These are phyloP conservation scores for Podospora australis DNA, from an alignment of 495 filamentous ascomycete genomes.

Conservation along the genomic window DNA sequence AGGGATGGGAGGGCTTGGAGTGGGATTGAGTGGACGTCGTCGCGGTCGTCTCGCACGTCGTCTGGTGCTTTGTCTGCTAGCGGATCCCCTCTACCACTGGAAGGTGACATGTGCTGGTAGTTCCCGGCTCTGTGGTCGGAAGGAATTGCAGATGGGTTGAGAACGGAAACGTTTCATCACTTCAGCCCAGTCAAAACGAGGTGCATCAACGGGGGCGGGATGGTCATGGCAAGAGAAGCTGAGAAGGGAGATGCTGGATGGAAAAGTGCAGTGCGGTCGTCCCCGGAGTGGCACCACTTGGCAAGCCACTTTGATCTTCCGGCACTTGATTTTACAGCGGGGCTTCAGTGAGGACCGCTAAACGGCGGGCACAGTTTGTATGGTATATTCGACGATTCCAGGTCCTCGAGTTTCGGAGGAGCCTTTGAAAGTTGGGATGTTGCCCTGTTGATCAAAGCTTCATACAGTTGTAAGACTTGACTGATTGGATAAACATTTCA, in stretches of 20 bases:
- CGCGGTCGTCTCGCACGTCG: neutral
- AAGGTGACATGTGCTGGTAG: constrained; percentile 6
- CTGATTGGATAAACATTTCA: too few relatives aligned
- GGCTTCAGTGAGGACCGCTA: neutral
- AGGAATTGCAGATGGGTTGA: neutral
- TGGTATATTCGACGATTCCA: too few relatives aligned
- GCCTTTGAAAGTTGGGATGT: too few relatives aligned
- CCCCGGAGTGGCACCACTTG: neutral
- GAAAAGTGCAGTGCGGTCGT: neutral
- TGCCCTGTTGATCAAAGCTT: too few relatives aligned
- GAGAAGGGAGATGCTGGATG: neutral
- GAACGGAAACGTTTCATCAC: too few relatives aligned
- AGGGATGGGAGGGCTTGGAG: constrained; percentile 11
- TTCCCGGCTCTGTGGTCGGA: constrained; percentile 1
- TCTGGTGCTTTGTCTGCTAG: neutral
- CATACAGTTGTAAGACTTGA: too few relatives aligned
- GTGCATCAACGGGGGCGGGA: too few relatives aligned
- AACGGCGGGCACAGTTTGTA: too few relatives aligned
- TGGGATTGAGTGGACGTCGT: constrained; percentile 3
- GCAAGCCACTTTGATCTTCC: neutral
- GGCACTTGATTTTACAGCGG: too few relatives aligned
- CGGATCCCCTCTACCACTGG: neutral
- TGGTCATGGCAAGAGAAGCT: neutral
- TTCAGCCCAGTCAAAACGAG: too few relatives aligned
- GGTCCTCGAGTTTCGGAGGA: too few relatives aligned